Base-by-base conservation (phyloP, 2,329 filamentous ascomycete genomes). In the Trichoderma brevicompactum region DNA sequence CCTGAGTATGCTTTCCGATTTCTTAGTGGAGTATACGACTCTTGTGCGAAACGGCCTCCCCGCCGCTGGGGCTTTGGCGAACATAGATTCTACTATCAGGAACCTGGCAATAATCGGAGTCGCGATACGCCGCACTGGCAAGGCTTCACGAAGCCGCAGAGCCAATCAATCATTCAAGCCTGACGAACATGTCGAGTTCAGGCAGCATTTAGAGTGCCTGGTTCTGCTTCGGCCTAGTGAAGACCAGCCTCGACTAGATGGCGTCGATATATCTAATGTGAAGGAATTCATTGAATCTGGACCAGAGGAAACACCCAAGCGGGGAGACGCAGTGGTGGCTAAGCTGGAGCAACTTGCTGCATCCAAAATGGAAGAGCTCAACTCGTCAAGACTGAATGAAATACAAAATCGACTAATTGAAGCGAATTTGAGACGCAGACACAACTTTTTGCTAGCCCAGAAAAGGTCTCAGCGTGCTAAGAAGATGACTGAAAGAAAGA, bases 71-170 rank as follows among this genome's bases (percentile, higher is more conserved):
- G 53, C 36, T 15, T 12, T 55, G 13, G 15, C 9, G 9, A 58
- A 55, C 8, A 56, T 62, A 6, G 62, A 68, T 36, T 46, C 52
- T 10, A 36, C 55, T 8, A 63, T 68, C n/a, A 49, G 52, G 12
- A 65, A 66, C 32, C 56, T 68, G 23, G 61, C 56, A 1, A 6
- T 58, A 17, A 56, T 56, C 3, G 53, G 53, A 13, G 38, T 43
- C 9, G 53, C 66, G 12, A 68, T 68, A 17, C 64, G 66, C 6
- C 63, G 59, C 2, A 61, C 60, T 12, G 66, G 59, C 32, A 43
- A 62, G 44, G 59, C 59, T 15, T 62, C 34, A 2, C 34, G 59
- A 8, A 53, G 19, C 46, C 59, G 59, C 8, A 38, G 17, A n/a
- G 46, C 59, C 8, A 41, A 62, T 28, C 8, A 38, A 28, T 38